Evolutionary conservation across 2,329 filamentous ascomycete species (phyloP), one percentile per base, ranked within the genome.

Genomic region (Talaromyces sp.): DNA sequence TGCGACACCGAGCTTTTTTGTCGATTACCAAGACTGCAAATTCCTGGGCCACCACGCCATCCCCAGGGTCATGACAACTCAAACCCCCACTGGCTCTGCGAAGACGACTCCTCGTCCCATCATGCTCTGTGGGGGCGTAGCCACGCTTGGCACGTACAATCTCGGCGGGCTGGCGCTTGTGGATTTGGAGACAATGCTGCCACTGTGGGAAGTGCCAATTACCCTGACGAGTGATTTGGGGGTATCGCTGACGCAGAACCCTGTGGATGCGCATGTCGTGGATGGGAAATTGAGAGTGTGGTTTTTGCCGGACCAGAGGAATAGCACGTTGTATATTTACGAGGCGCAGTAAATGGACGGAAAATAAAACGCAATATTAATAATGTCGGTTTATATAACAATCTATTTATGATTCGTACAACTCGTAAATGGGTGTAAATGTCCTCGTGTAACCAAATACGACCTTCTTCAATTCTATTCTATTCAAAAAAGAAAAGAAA

Each of bases 11-110:
- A 76, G 71, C 39, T 74, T 79, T 65, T 82, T 75, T 67, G 67
- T 79, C 59, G 81, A 82, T 62, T 82, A 82, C 65, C 80, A 83
- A 67, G 81, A 82, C 71, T 82, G 80, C 71, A 82, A 82, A 65
- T 82, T 77, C 68, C 70, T 82, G 0, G 81, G 80, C 4, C 75
- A 74, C 64, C 73, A 75, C 15, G 62, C 66, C 10, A 63, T 69
- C 6, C 78, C 78, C 55, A 65, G 65, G n/a, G 30, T 64, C 25
- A 27, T 60, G 17, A 49, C 42, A 2, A 25, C 30, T 17, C 57
- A 60, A 22, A 25, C 30, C 11, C 39, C 22, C 17, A 22, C 13
- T 15, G 17, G 39, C 51, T 47, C 11, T 17, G 11, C 36, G 55
- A 49, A 30, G 54, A 59, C 17, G 22, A 22, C 19, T 17, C 5